Evolutionary conservation across 495 filamentous ascomycete genomes (phyloP).

Genomic region (Cenococcum geophilum): DNA sequence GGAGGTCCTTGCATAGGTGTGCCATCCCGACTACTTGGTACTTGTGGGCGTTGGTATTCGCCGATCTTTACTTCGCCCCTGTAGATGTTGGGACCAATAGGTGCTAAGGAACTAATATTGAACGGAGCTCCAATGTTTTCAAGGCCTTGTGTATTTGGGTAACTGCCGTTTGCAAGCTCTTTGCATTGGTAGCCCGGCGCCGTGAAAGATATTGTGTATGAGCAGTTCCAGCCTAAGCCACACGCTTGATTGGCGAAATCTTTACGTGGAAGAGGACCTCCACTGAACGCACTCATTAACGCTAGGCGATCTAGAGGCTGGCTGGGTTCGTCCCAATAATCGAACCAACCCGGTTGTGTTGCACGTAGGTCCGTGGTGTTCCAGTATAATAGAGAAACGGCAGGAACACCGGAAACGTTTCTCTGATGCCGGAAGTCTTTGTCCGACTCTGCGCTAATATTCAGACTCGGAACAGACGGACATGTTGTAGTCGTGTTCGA

Average conservation of each 20-base stretch:
- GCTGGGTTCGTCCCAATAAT: slow-evolving; percentile 38
- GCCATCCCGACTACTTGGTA: not conserved
- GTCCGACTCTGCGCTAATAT: slow-evolving; percentile 28
- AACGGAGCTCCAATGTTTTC: slow-evolving; percentile 15
- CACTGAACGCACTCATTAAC: slow-evolving; percentile 28
- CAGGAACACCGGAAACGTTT: slow-evolving; percentile 1
- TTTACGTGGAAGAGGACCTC: slow-evolving; percentile 14
- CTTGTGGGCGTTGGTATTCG: slow-evolving; percentile 24
- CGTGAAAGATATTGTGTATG: slow-evolving; percentile 32
- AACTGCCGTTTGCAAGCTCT: slow-evolving; percentile 16
- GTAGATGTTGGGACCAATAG: slow-evolving; percentile 30
- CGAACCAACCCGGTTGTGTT: slow-evolving; percentile 14
- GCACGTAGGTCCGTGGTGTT: slow-evolving; percentile 34
- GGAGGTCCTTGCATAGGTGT: too few relatives aligned
- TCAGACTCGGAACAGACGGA: slow-evolving; percentile 28
- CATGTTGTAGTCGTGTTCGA: slow-evolving; percentile 15
- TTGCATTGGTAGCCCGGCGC: slow-evolving; percentile 39
- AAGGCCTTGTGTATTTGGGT: slow-evolving; percentile 9
- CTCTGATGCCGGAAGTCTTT: slow-evolving; percentile 17
- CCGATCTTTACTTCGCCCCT: slow-evolving; percentile 26
- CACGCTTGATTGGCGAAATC: slow-evolving; percentile 15
- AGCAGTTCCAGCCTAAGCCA: slow-evolving; percentile 36
- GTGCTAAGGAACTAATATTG: slow-evolving; percentile 27
- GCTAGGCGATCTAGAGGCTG: slow-evolving; percentile 25
- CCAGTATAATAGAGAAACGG: slow-evolving; percentile 29